Evolutionary conservation across 768 basidiomycete species (phyloP).

Genomic region (Clavaria fumosa): DNA sequence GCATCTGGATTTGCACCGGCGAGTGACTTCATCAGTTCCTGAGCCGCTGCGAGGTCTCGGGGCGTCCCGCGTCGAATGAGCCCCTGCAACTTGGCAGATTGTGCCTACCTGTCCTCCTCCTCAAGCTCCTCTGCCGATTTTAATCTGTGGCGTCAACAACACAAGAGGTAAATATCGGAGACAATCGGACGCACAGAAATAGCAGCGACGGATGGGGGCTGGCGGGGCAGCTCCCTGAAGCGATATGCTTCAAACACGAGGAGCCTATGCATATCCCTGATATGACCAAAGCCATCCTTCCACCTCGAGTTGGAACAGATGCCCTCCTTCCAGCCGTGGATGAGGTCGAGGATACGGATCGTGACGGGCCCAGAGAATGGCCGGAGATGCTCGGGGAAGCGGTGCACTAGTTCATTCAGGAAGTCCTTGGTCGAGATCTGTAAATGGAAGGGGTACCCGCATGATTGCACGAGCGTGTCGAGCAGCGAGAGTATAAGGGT

Average conservation of each 20-base stretch:
- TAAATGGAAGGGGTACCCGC: constrained; percentile 94
- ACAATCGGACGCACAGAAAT: no score
- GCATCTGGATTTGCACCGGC: constrained; percentile 92
- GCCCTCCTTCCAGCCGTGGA: constrained; percentile 88
- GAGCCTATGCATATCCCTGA: constrained; percentile 92
- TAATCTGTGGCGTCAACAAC: constrained; percentile 39
- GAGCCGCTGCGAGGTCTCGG: constrained; percentile 85
- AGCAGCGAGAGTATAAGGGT: constrained; percentile 76
- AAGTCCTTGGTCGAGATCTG: constrained; percentile 97
- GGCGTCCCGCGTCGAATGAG: constrained; percentile 93
- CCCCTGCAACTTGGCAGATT: constrained; percentile 96
- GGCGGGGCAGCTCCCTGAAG: constrained; percentile 39
- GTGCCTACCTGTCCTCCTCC: constrained; percentile 86
- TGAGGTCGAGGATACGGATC: constrained; percentile 84
- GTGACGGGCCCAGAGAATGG: constrained; percentile 91
- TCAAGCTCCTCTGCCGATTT: constrained; percentile 96
- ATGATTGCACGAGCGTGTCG: constrained; percentile 85
- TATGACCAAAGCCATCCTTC: constrained; percentile 94
- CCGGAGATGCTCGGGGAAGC: constrained; percentile 95
- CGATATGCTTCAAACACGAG: constrained; percentile 87
- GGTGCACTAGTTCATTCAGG: constrained; percentile 91
- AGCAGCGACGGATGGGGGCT: no score
- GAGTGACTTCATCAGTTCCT: constrained; percentile 92
- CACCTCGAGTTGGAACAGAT: constrained; percentile 81
- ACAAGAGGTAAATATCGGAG: no score